Evolutionary conservation across 2,329 filamentous ascomycete genomes (phyloP), one percentile per base, ranked within the genome.

Genomic region (Lomentospora prolificans): DNA sequence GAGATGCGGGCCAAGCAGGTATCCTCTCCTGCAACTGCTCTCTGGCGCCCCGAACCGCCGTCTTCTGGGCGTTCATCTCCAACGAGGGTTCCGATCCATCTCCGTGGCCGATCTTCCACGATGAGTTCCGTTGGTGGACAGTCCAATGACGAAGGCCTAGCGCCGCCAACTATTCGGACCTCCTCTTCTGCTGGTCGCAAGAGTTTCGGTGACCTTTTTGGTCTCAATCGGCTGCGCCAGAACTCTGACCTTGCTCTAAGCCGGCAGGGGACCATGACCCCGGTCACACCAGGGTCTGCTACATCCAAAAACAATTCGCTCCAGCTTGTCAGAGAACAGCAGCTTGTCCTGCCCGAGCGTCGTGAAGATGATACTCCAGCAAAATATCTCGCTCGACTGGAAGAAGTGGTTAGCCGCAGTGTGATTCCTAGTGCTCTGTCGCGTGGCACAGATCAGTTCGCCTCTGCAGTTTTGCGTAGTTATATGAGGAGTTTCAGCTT

Each of bases 401-500:
- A 97, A 68, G 87, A 88, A 58, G 80, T 85, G 44, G 79, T 95
- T 14, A 88, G 85, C 39, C 85, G 89, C 57, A 89, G 90, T 60
- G 81, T 87, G 55, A 91, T 99, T 62, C 91, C 90, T 12, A 88
- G 87, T 50, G 83, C 89, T 14, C 73, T 99, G 25, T 92, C 90
- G 17, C 95, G 95, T 65, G 88, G 84, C n/a, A 81, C 82, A 2
- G 92, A 99, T 63, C 72, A 84, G 0, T 99, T 97, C 67, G 88
- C 85, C 50, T 82, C 85, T 58, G 84, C 89, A 1, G 90, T 95
- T 3, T 71, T 99, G 56, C 83, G 92, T 58, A 96, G 92, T 66
- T 97, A 96, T 66, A 97, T 97, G 87, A 84, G 92, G 55, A 87
- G 87, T 19, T 97, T 97, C 69, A 84, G 86, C 54, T 97, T 97